Base-by-base conservation (phyloP, 148 eudicot species). In the Pouteria glomerata region DNA sequence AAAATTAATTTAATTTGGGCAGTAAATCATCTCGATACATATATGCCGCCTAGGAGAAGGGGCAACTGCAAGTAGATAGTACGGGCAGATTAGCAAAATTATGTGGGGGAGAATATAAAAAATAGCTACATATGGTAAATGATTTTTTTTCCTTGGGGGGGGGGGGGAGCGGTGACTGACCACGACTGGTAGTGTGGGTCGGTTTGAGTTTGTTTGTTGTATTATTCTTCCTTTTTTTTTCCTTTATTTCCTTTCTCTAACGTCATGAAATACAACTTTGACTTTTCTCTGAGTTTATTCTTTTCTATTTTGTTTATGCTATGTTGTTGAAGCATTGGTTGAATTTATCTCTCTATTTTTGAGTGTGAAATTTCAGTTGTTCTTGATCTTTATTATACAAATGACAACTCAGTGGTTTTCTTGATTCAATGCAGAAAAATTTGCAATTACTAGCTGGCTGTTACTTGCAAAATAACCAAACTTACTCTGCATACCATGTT, bases 391-490 rank as follows among this genome's bases (percentile, higher is more conserved):
- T 8, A 29, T 70, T 30, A 56, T 30, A 53, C 27, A 14, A 33
- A 15, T 60, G 57, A 72, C n/a, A 31, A 26, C 33, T 60, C 42
- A 35, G 16, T 35, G 14, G 16, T 26, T 27, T 31, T 33, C 31
- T 61, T 15, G 69, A 41, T 60, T 52, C 42, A 69, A 72, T 85
- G 81, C 85, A 96, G 99, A 88, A 79, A 69, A 88, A 96, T 80
- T 76, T 85, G 83, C 96, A 96, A 73, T 77, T 92, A 73, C 76
- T 92, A 75, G 97, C 99, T 58, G 82, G 75, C 53, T 92, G 99
- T 77, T 96, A 90, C 82, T 79, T 96, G 85, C 92, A 82, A 56
- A 88, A 83, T 80, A 84, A 88, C 83, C 99, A 96, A 84, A 86
- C 96, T 48, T 89, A 92, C 74, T 85, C 95, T 29, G 96, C 97